Evolutionary conservation across 441 rosid genomes (phyloP), one percentile per base, ranked within the genome.

Genomic region (Populus trichocarpa): DNA sequence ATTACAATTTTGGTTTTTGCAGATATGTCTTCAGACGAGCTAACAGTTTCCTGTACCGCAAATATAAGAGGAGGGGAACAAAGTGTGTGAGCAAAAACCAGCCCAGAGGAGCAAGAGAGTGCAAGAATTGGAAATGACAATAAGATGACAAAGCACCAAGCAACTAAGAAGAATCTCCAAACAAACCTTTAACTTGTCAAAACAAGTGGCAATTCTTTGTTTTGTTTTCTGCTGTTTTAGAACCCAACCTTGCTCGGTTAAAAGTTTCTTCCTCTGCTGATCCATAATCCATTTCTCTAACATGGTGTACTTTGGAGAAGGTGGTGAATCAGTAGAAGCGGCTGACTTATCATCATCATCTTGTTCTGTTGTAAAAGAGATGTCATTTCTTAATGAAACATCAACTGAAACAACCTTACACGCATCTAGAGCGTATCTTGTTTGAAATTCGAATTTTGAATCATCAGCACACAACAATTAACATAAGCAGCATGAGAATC

Each of bases 1-100:
- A 95, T 95, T 76, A 95, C 97, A 80, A 96, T 93, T 85, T 88
- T 95, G 81, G 99, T 95, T 84, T 89, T 95, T 77, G 96, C 89
- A 78, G 96, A 92, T 79, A 93, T 87, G 87, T 93, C 96, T 84
- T 93, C 97, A 53, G 97, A 93, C 33, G 88, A 90, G 84, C 90
- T 93, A 79, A 92, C 98, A 81, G 86, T 86, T 84, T 85, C 92
- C 98, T 95, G 88, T 83, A 78, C n/a, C 35, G 13, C 35, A 71
- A 68, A 61, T 38, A 72, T 32, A 69, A 77, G 40, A 67, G 71
- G 32, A 12, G 61, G 71, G 5, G 66, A 7, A 77, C 18, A 72
- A 76, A 77, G 73, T 46, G 75, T 66, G 71, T 18, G 23, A 57
- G 46, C 28, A 68, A 40, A 66, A 71, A 36, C 6, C 25, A 20